Percentiles rank a stretch among this genome's conserved stretches.
Conservation (phyloP, 805 yeast genomes). For the Tetrapisispora fleetii region DNA sequence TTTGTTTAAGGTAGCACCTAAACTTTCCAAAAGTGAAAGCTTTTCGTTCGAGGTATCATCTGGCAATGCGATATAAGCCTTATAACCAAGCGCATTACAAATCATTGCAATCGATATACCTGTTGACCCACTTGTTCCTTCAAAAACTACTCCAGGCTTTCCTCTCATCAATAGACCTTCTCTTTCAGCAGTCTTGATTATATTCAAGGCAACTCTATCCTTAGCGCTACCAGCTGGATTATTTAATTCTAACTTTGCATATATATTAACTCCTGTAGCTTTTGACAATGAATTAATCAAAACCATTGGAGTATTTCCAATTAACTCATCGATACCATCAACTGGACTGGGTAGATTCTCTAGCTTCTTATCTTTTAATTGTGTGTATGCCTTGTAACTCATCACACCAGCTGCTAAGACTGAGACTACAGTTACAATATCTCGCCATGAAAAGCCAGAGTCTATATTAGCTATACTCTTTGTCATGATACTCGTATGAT, state of each 20-base stretch:
- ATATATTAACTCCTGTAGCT: conserved; percentile 70
- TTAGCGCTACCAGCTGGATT: conserved; percentile 97
- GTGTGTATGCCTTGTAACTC: not conserved
- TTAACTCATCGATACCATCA: conserved; percentile 63
- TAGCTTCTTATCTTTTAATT: not conserved
- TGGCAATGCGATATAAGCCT: conserved; percentile 87
- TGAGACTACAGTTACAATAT: conserved; percentile 6
- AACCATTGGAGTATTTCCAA: conserved; percentile 86
- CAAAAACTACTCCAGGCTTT: conserved; percentile 60
- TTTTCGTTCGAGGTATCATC: conserved; percentile 88
- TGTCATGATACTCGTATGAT: conserved; percentile 1
- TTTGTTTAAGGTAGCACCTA: conserved; percentile 76
- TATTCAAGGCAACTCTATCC: conserved; percentile 84
- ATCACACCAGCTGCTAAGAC: conserved; percentile 3
- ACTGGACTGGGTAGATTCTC: conserved; percentile 5
- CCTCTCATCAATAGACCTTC: conserved; percentile 48
- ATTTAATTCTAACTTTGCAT: conserved; percentile 73
- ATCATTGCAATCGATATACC: conserved; percentile 89
- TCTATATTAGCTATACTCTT: conserved; percentile 3
- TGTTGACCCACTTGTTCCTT: conserved; percentile 95
- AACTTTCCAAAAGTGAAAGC: conserved; percentile 52
- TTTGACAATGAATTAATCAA: conserved; percentile 59
- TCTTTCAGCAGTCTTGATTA: conserved; percentile 59
- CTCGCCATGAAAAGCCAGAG: conserved; percentile 5
- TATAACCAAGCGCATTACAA: conserved; percentile 82